Evolutionary conservation across 768 basidiomycete species (phyloP), one percentile per base, ranked within the genome.

Genomic region (Mycena vulgaris): DNA sequence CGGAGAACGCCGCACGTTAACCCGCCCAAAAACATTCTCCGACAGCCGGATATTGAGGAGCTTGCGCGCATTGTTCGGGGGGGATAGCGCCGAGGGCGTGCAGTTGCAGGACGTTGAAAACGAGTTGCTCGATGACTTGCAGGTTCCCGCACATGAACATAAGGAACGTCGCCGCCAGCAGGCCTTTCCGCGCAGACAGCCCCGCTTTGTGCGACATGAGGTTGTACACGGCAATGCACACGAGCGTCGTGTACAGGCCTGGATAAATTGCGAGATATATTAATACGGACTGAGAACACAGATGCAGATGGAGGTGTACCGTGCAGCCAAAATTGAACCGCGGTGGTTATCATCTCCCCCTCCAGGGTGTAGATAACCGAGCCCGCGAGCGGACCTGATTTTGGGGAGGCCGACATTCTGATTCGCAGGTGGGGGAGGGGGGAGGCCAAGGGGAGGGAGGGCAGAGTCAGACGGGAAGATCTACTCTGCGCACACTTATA

Each of bases 251-350:
- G 35, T 68, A 68, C n/a, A 68, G 30, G 19, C 67, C 67, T 68
- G 51, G 23, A 53, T 47, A 25, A 13, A 58, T 52, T 11, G n/a
- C 45, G 5, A 31, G 4, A 17, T 45, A 51, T 40, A 21, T 61
- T 60, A 31, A 49, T 10, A 57, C 25, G 40, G 5, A 19, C 31
- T 5, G 28, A 10, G 4, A 37, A 67, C 31, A 1, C 16, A 28
- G 9, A 33, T 49, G n/a, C 49, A n/a, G 39, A 23, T 2, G 16
- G 30, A 37, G n/a, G 8, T 31, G 17, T 56, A 61, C 67, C 67
- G 61, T 68, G 67, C 39, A 68, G 28, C 52, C 61, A 68, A 40
- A 68, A 68, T 31, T 68, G 67, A 25, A 68, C 19, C 10, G 67
- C 67, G 40, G 67, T 68, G 31, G 67, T 68, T 52, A 68, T 62